These are phyloP conservation scores for Backusella morwellensis DNA, from an alignment of 192 early-diverging fungal species.

Conservation along the genomic window DNA sequence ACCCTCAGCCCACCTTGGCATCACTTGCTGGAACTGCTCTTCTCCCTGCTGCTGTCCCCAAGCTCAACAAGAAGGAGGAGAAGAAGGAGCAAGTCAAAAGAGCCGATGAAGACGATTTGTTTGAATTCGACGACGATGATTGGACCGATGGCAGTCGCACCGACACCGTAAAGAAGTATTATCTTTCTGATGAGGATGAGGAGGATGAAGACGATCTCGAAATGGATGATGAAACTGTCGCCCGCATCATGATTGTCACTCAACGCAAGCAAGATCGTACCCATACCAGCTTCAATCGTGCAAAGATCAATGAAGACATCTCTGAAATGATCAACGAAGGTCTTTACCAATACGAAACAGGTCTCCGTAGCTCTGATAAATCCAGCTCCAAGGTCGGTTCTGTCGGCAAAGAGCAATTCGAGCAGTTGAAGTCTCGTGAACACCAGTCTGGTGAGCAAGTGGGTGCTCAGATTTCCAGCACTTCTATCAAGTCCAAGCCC, in stretches of 20 bases:
- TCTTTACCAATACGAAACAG: slow-evolving; percentile 86
- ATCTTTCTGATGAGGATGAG: slow-evolving; percentile 42
- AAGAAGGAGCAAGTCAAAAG: neutral
- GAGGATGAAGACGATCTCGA: slow-evolving; percentile 80
- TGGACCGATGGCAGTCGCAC: slow-evolving; percentile 53
- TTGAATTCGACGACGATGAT: slow-evolving; percentile 83
- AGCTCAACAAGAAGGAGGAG: neutral
- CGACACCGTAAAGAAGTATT: slow-evolving; percentile 51
- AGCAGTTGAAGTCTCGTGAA: slow-evolving; percentile 41
- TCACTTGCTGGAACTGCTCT: slow-evolving; percentile 21
- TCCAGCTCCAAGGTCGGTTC: slow-evolving; percentile 59
- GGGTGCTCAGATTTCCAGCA: slow-evolving; percentile 4
- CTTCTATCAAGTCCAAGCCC: slow-evolving; percentile 13
- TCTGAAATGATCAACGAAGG: slow-evolving; percentile 95
- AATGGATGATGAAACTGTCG: slow-evolving; percentile 87
- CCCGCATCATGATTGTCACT: slow-evolving; percentile 90
- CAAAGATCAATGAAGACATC: slow-evolving; percentile 76
- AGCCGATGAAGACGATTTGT: slow-evolving; percentile 67
- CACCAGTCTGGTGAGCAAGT: slow-evolving; percentile 26
- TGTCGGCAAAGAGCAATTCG: slow-evolving; percentile 58
- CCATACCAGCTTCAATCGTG: slow-evolving; percentile 77
- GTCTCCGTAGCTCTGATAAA: slow-evolving; percentile 39
- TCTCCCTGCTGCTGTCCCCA: neutral
- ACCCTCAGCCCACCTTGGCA: slow-evolving; percentile 19
- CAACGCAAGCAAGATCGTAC: slow-evolving; percentile 69